Evolutionary conservation across 495 filamentous ascomycete genomes (phyloP).

Genomic region (Hyaloscypha finlandica): DNA sequence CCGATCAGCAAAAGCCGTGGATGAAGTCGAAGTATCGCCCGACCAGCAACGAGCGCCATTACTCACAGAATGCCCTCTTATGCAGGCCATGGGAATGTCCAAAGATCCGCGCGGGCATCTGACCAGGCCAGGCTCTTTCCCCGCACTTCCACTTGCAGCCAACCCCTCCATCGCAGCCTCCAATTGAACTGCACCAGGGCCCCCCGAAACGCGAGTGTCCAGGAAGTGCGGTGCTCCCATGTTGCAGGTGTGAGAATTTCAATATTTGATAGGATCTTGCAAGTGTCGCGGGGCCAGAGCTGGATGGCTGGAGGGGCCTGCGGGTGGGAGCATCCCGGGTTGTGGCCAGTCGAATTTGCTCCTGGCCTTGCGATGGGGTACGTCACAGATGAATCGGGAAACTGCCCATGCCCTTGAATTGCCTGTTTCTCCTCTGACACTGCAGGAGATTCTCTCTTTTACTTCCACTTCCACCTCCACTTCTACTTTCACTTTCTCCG

Average conservation of each 20-base stretch:
- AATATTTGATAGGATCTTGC: not conserved
- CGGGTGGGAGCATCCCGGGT: not conserved
- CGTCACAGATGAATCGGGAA: conserved; percentile 6
- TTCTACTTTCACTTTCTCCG: not conserved
- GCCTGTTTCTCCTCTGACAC: not conserved
- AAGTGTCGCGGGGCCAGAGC: not conserved
- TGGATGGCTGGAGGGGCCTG: not conserved
- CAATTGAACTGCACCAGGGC: conserved; percentile 1
- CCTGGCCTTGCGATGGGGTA: not conserved
- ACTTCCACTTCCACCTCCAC: not conserved
- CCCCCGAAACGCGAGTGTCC: conserved; percentile 11
- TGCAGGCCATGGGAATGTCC: conserved; percentile 1
- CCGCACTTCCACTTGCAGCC: conserved; percentile 4
- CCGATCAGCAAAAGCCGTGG: not conserved
- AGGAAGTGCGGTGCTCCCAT: not conserved
- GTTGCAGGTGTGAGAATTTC: not conserved
- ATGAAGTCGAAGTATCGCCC: not conserved
- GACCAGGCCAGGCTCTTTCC: conserved; percentile 5
- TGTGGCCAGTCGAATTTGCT: not conserved
- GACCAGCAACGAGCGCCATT: not conserved
- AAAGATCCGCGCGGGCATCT: not conserved
- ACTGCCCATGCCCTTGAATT: not conserved
- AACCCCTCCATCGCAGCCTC: not conserved
- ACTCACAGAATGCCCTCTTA: not conserved
- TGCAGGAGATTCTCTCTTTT: not conserved